phyloP scores from a whole-genome alignment of 2,329 filamentous ascomycete genomes.

The Alternaria burnsii region DNA sequence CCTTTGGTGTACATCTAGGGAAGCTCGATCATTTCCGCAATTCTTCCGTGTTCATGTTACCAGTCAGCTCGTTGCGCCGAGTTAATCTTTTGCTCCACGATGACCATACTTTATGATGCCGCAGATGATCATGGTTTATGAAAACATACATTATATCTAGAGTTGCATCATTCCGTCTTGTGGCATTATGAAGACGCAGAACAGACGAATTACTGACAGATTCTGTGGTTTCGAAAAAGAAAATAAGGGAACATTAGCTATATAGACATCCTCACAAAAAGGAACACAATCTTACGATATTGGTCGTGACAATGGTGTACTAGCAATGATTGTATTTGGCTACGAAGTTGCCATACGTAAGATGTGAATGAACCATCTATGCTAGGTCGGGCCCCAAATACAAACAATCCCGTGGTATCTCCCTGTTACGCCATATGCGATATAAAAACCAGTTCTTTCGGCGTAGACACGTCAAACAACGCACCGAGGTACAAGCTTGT shows the following conservation, averaged over 20 bases:
- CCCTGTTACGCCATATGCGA: conserved; percentile 7
- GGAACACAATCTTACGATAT: neutral
- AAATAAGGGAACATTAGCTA: neutral
- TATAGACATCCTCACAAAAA: neutral
- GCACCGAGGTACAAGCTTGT: neutral
- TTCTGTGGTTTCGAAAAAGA: no score
- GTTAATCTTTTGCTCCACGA: no score
- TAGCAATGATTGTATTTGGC: neutral
- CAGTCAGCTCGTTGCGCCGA: no score
- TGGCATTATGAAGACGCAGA: no score
- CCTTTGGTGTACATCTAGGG: no score
- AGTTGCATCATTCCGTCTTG: no score
- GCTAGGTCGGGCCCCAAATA: neutral
- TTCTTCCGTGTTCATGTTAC: no score
- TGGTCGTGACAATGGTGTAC: neutral
- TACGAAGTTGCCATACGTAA: neutral
- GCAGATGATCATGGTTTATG: no score
- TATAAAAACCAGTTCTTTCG: neutral
- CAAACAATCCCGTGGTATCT: conserved; percentile 7
- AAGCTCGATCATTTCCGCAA: no score
- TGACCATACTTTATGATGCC: no score
- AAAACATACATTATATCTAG: no score
- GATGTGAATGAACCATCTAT: neutral
- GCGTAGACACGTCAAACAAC: neutral
- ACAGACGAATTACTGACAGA: no score